These are phyloP conservation scores for Trypanosoma melophagium DNA, from an alignment of 208 protist genomes.

Conservation along the genomic window DNA sequence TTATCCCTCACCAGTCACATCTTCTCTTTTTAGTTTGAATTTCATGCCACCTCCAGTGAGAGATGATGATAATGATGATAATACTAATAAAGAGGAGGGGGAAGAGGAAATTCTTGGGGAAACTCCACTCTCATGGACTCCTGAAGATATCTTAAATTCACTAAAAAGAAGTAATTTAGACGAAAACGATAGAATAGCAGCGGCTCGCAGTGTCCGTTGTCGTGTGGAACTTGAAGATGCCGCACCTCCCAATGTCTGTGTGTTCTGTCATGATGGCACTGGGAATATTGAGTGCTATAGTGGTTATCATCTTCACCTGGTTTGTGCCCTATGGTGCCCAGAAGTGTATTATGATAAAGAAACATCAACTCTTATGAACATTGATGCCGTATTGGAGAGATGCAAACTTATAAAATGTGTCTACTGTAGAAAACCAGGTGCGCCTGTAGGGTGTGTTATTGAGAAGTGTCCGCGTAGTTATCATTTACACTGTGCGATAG, in stretches of 20 bases:
- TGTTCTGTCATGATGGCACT: conserved; percentile 12
- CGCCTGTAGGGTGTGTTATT: conserved; percentile 42
- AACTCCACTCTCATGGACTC: conserved; percentile 1
- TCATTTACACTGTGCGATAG: conserved; percentile 60
- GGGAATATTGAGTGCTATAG: conserved; percentile 6
- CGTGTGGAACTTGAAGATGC: conserved; percentile 1
- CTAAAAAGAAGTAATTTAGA: background rate
- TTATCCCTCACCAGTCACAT: background rate
- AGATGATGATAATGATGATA: too few relatives aligned
- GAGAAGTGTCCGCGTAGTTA: conserved; percentile 48
- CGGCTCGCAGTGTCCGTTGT: background rate
- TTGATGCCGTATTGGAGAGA: conserved; percentile 35
- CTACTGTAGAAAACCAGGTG: conserved; percentile 46
- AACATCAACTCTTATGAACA: conserved; percentile 22
- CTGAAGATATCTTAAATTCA: background rate
- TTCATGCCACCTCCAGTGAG: background rate
- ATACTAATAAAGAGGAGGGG: background rate
- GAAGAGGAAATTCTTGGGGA: conserved; percentile 5
- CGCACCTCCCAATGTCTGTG: conserved; percentile 4
- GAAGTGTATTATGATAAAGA: conserved; percentile 67
- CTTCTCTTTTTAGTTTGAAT: background rate
- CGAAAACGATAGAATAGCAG: background rate
- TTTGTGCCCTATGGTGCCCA: conserved; percentile 75
- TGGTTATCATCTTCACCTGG: conserved; percentile 38
- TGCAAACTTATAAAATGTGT: conserved; percentile 47